A percentile compares a stretch with the other conserved stretches of the same genome.
phyloP scores from a whole-genome alignment of 2,329 filamentous ascomycete genomes.

The Colletotrichum sp. region DNA sequence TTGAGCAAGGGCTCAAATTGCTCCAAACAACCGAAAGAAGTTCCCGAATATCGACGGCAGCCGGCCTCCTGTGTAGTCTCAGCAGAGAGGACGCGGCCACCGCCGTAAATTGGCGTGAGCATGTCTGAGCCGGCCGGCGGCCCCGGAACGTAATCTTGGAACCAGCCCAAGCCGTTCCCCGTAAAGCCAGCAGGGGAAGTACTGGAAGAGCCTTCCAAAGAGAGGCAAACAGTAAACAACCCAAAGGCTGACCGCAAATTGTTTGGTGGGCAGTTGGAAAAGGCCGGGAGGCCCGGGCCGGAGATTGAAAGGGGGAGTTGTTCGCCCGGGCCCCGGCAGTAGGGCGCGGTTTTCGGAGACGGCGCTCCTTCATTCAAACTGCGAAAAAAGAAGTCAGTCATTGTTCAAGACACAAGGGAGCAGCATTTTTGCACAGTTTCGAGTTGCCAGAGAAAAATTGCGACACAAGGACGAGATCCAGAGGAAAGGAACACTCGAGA shows the following conservation, averaged over 20 bases:
- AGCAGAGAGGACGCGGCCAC: neutral
- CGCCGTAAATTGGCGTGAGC: neutral
- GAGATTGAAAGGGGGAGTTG: neutral
- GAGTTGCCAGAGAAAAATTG: neutral
- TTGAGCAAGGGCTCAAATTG: neutral
- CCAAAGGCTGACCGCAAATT: neutral
- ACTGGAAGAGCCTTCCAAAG: neutral
- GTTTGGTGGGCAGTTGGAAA: neutral
- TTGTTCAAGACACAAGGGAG: neutral
- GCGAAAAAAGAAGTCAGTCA: neutral
- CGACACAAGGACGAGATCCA: too few relatives aligned
- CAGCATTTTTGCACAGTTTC: rapidly evolving
- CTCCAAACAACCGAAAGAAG: neutral
- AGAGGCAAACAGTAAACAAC: neutral
- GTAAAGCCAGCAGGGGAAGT: neutral
- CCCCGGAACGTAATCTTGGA: neutral
- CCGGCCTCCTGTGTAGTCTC: neutral
- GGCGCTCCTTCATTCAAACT: neutral
- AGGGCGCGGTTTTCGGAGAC: neutral
- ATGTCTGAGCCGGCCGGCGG: neutral
- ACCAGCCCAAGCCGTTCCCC: neutral
- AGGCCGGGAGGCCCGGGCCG: neutral
- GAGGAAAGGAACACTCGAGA: too few relatives aligned
- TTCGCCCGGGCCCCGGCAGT: neutral
- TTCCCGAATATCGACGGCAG: neutral